Conservation (phyloP, 176 grass and related monocot species). For the Avena insularis region DNA sequence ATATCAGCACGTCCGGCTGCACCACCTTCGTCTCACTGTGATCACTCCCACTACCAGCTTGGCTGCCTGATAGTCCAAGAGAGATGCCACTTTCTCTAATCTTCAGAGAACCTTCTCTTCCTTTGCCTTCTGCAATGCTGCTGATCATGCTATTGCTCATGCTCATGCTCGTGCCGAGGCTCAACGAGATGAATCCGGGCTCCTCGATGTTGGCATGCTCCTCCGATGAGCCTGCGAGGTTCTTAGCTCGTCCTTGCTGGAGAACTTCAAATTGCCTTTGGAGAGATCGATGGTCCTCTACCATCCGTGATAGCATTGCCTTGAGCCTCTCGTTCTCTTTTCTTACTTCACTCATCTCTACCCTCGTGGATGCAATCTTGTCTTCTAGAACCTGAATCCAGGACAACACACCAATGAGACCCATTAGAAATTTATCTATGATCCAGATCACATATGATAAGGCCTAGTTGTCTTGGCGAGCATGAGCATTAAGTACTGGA, state of each 20-base stretch:
- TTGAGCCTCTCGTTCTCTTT: conserved; percentile 91
- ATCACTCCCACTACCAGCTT: conserved; percentile 40
- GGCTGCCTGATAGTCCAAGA: conserved; percentile 59
- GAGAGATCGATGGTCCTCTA: conserved; percentile 71
- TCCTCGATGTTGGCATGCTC: conserved; percentile 35
- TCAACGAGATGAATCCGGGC: conserved; percentile 51
- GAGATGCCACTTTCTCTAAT: conserved; percentile 49
- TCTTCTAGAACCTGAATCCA: conserved; percentile 48
- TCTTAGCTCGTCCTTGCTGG: conserved; percentile 48
- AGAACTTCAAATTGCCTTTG: conserved; percentile 55
- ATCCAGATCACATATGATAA: conserved; percentile 56
- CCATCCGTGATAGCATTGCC: conserved; percentile 52
- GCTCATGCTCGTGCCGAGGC: conserved; percentile 52
- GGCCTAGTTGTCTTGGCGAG: background rate
- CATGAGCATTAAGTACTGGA: background rate
- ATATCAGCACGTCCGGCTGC: conserved; percentile 33
- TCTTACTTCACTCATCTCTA: conserved; percentile 75
- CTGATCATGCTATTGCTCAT: background rate
- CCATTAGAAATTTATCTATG: background rate
- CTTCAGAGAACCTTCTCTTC: conserved; percentile 22
- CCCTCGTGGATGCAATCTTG: conserved; percentile 64
- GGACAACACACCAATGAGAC: background rate
- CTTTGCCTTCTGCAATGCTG: conserved; percentile 11
- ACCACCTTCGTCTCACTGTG: conserved; percentile 5
- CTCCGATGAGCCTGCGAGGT: background rate